These are phyloP conservation scores for Larix kaempferi DNA, from an alignment of 75 land plant genomes.

Conservation along the genomic window DNA sequence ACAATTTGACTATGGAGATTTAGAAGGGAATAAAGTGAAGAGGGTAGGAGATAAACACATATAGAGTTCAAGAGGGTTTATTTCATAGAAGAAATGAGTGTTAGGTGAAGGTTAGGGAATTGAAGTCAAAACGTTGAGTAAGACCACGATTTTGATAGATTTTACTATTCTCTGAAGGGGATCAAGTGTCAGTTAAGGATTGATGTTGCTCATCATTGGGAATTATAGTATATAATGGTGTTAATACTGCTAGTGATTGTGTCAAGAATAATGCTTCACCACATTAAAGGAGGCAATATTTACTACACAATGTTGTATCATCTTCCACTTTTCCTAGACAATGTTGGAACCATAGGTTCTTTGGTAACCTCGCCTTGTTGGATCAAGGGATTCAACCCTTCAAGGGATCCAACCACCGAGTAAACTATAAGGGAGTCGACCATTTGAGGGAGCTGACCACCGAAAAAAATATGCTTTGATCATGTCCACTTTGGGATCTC, in stretches of 20 bases:
- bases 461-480: too few relatives aligned
- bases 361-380: too few relatives aligned
- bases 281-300: slow-evolving; percentile 16
- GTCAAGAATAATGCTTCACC: slow-evolving; percentile 10
- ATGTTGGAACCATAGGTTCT: too few relatives aligned
- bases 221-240: slow-evolving; percentile 16
- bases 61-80: slow-evolving; percentile 48
- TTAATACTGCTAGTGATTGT: slow-evolving; percentile 6
- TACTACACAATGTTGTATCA: neutral
- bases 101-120: slow-evolving; percentile 68
- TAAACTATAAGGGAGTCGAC: too few relatives aligned
- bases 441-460: too few relatives aligned
- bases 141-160: neutral
- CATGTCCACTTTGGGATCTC: too few relatives aligned
- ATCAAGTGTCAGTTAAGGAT: slow-evolving; percentile 48
- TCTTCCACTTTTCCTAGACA: slow-evolving; percentile 8
- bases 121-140: slow-evolving; percentile 28
- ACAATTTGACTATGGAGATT: slow-evolving; percentile 7
- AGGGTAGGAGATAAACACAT: slow-evolving; percentile 27
- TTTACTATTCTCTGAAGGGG: slow-evolving; percentile 62
- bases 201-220: slow-evolving; percentile 70
- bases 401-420: too few relatives aligned
- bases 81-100: slow-evolving; percentile 37
- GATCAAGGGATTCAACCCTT: too few relatives aligned
- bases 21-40: slow-evolving; percentile 8